A percentile compares a stretch with the other conserved stretches of the same genome.
These are phyloP conservation scores for Aspergillus tubingensis DNA, from an alignment of 2,329 filamentous ascomycete species.

Conservation along the genomic window DNA sequence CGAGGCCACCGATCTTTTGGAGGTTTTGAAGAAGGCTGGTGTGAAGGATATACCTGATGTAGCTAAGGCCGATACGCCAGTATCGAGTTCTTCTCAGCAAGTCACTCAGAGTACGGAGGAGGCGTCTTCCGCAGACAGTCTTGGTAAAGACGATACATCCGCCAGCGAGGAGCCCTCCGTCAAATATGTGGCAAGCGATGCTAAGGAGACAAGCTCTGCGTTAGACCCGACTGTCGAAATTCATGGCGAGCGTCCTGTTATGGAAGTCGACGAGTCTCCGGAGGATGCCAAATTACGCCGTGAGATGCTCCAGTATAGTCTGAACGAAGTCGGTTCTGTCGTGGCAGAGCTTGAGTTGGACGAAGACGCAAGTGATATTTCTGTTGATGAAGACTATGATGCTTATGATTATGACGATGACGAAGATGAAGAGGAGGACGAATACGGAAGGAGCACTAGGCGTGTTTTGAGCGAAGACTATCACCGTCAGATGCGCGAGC, in stretches of 20 bases:
- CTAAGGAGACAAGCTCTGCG: constrained; percentile 13
- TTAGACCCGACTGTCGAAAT: constrained; percentile 25
- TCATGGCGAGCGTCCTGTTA: constrained; percentile 50
- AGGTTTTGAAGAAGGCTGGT: constrained; percentile 76
- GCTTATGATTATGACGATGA: constrained; percentile 53
- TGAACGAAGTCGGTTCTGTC: constrained; percentile 85
- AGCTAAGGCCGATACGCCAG: constrained; percentile 15
- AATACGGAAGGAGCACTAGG: constrained; percentile 71
- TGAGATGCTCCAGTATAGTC: constrained; percentile 87
- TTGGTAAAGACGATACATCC: neutral
- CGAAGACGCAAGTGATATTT: constrained; percentile 57
- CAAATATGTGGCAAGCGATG: constrained; percentile 10
- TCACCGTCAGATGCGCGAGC: constrained; percentile 76
- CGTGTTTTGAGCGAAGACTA: constrained; percentile 73
- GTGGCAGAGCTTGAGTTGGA: constrained; percentile 90
- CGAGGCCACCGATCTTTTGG: constrained; percentile 66
- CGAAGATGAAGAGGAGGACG: constrained; percentile 69
- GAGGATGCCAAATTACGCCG: constrained; percentile 79
- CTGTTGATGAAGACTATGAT: constrained; percentile 56
- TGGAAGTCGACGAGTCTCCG: constrained; percentile 72
- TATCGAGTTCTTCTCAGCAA: constrained; percentile 17
- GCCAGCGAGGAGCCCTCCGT: neutral
- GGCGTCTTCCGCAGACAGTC: neutral
- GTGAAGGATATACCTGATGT: constrained; percentile 53
- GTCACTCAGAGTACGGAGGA: neutral